Evolutionary conservation across 139 green algal genomes (phyloP).

Genomic region (Auxenochlorella protothecoides): DNA sequence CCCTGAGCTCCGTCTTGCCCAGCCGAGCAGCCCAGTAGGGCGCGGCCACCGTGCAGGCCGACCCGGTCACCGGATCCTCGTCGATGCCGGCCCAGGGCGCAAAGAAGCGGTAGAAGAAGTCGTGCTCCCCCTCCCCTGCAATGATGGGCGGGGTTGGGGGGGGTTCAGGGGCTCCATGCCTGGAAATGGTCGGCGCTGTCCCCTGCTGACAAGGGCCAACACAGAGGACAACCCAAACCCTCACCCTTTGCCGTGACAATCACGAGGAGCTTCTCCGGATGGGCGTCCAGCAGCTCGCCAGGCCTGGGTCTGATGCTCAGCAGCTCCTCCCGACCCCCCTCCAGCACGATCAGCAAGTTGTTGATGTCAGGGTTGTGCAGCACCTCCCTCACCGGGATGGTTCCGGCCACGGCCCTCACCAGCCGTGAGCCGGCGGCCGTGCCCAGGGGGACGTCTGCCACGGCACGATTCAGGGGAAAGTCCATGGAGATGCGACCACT

Average conservation of each 20-base stretch:
- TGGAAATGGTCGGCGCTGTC: too few relatives aligned
- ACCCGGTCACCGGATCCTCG: slow-evolving; percentile 83
- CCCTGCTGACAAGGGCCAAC: too few relatives aligned
- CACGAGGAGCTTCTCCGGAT: slow-evolving; percentile 10
- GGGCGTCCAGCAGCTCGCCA: slow-evolving; percentile 2
- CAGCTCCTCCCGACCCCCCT: slow-evolving; percentile 13
- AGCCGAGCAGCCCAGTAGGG: slow-evolving; percentile 43
- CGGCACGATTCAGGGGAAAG: slow-evolving; percentile 7
- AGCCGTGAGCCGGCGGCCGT: not conserved
- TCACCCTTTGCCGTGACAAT: slow-evolving; percentile 16
- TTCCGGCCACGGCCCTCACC: slow-evolving; percentile 1
- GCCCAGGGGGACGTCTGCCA: slow-evolving; percentile 1
- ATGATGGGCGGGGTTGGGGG: not conserved
- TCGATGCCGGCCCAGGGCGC: slow-evolving; percentile 66
- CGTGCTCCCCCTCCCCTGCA: slow-evolving; percentile 14
- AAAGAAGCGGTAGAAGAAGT: slow-evolving; percentile 73
- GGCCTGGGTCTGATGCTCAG: slow-evolving; percentile 28
- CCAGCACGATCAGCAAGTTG: slow-evolving; percentile 24
- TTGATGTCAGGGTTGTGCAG: slow-evolving; percentile 2
- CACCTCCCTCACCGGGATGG: slow-evolving; percentile 8
- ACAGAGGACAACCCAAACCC: not conserved
- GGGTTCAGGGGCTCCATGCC: not conserved
- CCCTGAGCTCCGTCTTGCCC: slow-evolving; percentile 20
- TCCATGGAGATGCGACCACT: slow-evolving; percentile 17
- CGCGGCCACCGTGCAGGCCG: slow-evolving; percentile 50